These are phyloP conservation scores for Paspalum notatum DNA, from an alignment of 176 grass and related monocot genomes.

Conservation along the genomic window DNA sequence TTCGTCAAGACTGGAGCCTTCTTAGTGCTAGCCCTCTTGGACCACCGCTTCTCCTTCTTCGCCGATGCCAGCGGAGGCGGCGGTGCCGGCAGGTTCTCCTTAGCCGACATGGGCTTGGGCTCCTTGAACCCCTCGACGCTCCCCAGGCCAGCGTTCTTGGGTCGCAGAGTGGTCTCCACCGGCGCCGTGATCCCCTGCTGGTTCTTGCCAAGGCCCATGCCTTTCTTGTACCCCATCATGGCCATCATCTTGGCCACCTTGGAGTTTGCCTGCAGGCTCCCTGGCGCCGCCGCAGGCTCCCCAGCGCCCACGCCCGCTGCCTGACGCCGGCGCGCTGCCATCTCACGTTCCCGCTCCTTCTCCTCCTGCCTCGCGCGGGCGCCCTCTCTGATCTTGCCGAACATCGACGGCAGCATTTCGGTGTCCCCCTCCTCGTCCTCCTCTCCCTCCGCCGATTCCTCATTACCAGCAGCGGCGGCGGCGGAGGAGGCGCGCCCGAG, in stretches of 20 bases:
- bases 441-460: background rate
- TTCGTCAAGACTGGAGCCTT: slow-evolving; percentile 44
- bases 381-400: slow-evolving; percentile 51
- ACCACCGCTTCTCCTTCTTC: slow-evolving; percentile 52
- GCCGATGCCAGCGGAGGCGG: background rate
- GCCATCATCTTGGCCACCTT: slow-evolving; percentile 65
- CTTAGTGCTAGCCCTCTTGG: slow-evolving; percentile 43
- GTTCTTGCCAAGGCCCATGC: slow-evolving; percentile 68
- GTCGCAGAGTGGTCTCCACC: slow-evolving; percentile 40
- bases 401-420: background rate
- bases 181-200: slow-evolving; percentile 55
- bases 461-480: background rate
- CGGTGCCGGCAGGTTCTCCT: slow-evolving; percentile 19
- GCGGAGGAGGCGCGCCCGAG: slow-evolving; percentile 16
- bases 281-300: background rate
- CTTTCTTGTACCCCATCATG: slow-evolving; percentile 53
- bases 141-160: slow-evolving; percentile 69
- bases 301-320: background rate
- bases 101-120: slow-evolving; percentile 33
- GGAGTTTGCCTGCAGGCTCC: slow-evolving; percentile 42
- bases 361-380: slow-evolving; percentile 62
- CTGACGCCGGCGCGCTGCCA: slow-evolving; percentile 33
- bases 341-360: slow-evolving; percentile 48
- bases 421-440: slow-evolving; percentile 4
- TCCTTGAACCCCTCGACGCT: slow-evolving; percentile 62